Base-by-base conservation (phyloP, 2,329 filamentous ascomycete genomes). In the Talaromyces sp. region DNA sequence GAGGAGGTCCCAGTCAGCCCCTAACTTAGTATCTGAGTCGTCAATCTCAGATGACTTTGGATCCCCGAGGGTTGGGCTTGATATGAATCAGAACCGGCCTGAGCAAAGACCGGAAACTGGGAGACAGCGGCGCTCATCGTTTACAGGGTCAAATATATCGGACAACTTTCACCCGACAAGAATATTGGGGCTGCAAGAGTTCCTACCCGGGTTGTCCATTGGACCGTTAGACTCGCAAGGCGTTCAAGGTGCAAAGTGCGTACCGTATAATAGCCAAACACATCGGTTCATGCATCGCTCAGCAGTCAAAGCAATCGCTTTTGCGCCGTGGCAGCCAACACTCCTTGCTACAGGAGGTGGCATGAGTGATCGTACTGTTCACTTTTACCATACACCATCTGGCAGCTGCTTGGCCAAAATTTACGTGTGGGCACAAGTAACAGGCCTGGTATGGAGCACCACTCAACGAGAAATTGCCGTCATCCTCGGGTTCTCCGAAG, bases 251-350 rank as follows among this genome's bases (percentile, higher is more conserved):
- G 51, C 32, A n/a, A n/a, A 10, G 28, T 76, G 80, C 27, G 75
- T 91, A 28, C 78, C 78, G 2, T 70, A 77, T 6, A 85, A 85
- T 7, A 77, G 81, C 32, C 86, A 90, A 69, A 88, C 84, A 68
- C 87, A 96, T 72, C 84, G 84, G 33, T 95, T 92, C 85, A 75
- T 81, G 11, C 92, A 99, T 72, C 86, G 86, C 28, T 93, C 93
- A 0, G 95, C 95, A 2, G 90, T 98, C 66, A 99, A 99, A 75
- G 95, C 95, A 33, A 95, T 98, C 67, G 92, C 95, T 1, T 98
- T 98, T 75, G 96, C 93, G 65, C 93, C 95, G 0, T 99, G 93
- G 93, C 90, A 93, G 61, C 85, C 90, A 27, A 90, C 89, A 3
- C 82, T 99, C 4, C 77, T 99, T 44, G 95, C 95, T 15, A 96